Conservation (phyloP, 768 basidiomycete species). For the Neoboletus magnificus region DNA sequence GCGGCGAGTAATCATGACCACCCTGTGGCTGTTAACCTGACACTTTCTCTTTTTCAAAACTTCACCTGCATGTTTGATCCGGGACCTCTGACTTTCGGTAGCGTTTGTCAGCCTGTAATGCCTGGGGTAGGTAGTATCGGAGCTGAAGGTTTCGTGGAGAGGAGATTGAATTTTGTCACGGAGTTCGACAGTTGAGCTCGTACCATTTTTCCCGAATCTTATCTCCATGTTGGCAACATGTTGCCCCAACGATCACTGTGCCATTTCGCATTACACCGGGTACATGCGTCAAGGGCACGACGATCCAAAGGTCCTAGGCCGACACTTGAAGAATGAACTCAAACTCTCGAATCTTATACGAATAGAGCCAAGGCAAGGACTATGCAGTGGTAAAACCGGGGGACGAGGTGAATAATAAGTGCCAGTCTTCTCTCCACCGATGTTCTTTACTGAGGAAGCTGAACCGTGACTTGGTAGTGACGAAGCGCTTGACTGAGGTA, state of each 20-base stretch:
- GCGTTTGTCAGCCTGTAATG: too few species aligned
- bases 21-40: too few species aligned
- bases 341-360: not conserved
- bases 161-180: not conserved
- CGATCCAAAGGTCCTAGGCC: too few species aligned
- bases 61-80: too few species aligned
- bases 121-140: too few species aligned
- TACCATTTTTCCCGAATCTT: not conserved
- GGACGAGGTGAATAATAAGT: not conserved
- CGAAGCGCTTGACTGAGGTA: slow-evolving; percentile 23
- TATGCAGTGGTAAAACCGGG: not conserved
- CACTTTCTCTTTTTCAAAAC: too few species aligned
- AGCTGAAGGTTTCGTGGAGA: not conserved
- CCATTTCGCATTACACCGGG: not conserved
- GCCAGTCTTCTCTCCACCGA: not conserved
- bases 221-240: not conserved
- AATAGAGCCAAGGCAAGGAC: not conserved
- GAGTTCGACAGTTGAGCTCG: not conserved
- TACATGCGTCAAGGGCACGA: not conserved
- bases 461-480: slow-evolving; percentile 21
- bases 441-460: not conserved
- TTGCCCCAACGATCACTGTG: not conserved
- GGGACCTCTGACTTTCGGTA: not conserved
- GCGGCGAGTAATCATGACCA: too few species aligned
- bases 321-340: not conserved